These are phyloP conservation scores for Pseudophaeomoniella oleicola DNA, from an alignment of 2,329 filamentous ascomycete genomes.

Conservation along the genomic window DNA sequence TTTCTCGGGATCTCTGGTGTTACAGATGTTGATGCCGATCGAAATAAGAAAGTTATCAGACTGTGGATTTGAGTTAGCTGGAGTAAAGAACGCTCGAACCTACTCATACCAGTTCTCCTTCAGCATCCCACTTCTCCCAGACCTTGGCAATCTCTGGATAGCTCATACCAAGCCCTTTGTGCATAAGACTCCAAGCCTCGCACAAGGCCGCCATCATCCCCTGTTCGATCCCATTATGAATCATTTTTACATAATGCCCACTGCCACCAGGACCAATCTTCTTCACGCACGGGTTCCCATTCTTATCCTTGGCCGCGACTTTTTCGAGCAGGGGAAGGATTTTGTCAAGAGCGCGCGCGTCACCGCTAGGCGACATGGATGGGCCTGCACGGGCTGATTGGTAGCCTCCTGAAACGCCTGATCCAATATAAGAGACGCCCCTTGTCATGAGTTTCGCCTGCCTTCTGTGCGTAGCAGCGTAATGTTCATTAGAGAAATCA, in stretches of 20 bases:
- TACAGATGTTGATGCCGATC: slow-evolving; percentile 48
- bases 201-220: slow-evolving; percentile 52
- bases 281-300: slow-evolving; percentile 45
- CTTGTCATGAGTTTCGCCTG: slow-evolving; percentile 41
- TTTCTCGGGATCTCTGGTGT: slow-evolving; percentile 26
- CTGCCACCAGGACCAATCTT: slow-evolving; percentile 47
- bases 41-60: slow-evolving; percentile 45
- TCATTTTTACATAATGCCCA: slow-evolving; percentile 63
- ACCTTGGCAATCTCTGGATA: slow-evolving; percentile 47
- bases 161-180: slow-evolving; percentile 39
- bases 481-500: slow-evolving; percentile 56
- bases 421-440: slow-evolving; percentile 51
- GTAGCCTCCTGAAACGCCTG: slow-evolving; percentile 56
- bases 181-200: slow-evolving; percentile 52
- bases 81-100: no score
- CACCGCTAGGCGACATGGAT: slow-evolving; percentile 52
- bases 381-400: slow-evolving; percentile 52
- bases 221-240: slow-evolving; percentile 61
- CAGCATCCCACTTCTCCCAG: slow-evolving; percentile 45
- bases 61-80: slow-evolving; percentile 1
- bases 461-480: slow-evolving; percentile 46
- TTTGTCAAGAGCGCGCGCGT: slow-evolving; percentile 39
- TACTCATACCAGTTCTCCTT: slow-evolving; percentile 37
- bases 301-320: slow-evolving; percentile 46
- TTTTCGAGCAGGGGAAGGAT: slow-evolving; percentile 47